phyloP scores from a whole-genome alignment of 2,329 filamentous ascomycete species.

The Arthrobotrys sphaeroides region DNA sequence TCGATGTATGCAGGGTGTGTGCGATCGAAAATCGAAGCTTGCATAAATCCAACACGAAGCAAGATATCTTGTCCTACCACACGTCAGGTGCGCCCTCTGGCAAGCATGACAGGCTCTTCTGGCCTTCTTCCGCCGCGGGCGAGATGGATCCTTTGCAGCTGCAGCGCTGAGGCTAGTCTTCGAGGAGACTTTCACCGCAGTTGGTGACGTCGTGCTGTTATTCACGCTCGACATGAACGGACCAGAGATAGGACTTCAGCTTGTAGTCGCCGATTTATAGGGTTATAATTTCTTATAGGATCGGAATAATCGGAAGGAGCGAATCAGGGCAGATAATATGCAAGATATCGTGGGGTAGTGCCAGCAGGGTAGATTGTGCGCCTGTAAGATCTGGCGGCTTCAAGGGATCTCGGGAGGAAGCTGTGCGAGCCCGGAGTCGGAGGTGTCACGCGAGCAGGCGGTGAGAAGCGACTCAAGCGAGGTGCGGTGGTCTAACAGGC shows the following conservation, averaged over 20 bases:
- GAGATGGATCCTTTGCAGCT: constrained; percentile 82
- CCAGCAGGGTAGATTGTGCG: constrained; percentile 10
- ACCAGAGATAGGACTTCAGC: constrained; percentile 32
- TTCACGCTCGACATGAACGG: constrained; percentile 53
- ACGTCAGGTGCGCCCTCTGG: constrained; percentile 95
- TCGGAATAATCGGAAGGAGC: constrained; percentile 10
- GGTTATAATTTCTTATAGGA: not conserved
- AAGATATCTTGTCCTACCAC: constrained; percentile 75
- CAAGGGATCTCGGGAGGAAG: constrained; percentile 48
- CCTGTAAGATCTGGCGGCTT: constrained; percentile 22
- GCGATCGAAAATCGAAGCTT: constrained; percentile 53
- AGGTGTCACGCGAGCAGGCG: constrained; percentile 54
- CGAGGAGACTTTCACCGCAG: constrained; percentile 52
- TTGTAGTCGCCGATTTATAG: constrained; percentile 45
- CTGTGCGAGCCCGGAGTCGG: constrained; percentile 28
- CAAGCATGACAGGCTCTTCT: constrained; percentile 95
- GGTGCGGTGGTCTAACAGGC: constrained; percentile 42
- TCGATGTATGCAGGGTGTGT: constrained; percentile 49
- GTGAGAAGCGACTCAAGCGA: constrained; percentile 53
- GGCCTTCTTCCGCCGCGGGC: constrained; percentile 94
- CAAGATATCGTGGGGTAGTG: constrained; percentile 30
- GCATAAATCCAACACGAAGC: constrained; percentile 53
- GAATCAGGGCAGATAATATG: constrained; percentile 6
- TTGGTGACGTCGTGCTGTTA: constrained; percentile 54
- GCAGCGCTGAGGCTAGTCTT: constrained; percentile 49